phyloP scores from a whole-genome alignment of 73 alveolate genomes.

The Paramecium primaurelia region DNA sequence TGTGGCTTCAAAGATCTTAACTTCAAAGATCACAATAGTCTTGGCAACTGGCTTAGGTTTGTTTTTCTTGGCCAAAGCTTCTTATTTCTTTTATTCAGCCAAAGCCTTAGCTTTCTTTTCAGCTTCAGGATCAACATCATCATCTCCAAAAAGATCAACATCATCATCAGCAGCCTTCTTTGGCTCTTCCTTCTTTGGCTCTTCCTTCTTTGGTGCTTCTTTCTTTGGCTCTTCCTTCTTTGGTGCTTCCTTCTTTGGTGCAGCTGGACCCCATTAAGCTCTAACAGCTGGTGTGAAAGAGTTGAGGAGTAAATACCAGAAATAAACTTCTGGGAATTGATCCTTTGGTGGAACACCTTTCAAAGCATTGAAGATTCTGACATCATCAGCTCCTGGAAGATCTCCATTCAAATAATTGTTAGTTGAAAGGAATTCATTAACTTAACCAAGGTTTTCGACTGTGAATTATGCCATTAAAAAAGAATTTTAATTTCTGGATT shows the following conservation, averaged over 20 bases:
- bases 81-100: slow-evolving; percentile 57
- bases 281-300: slow-evolving; percentile 47
- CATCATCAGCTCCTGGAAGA: slow-evolving; percentile 58
- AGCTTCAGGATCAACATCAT: slow-evolving; percentile 55
- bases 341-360: slow-evolving; percentile 42
- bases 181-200: not conserved
- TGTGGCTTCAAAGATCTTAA: slow-evolving; percentile 52
- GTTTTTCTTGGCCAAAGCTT: slow-evolving; percentile 56
- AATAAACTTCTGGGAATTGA: slow-evolving; percentile 40
- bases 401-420: slow-evolving; percentile 42
- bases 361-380: slow-evolving; percentile 22
- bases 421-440: slow-evolving; percentile 2
- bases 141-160: slow-evolving; percentile 53
- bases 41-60: slow-evolving; percentile 55
- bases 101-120: slow-evolving; percentile 55
- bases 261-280: slow-evolving; percentile 42
- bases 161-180: slow-evolving; percentile 41
- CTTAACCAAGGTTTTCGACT: not conserved
- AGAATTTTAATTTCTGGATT: not conserved
- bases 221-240: not conserved
- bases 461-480: slow-evolving; percentile 38
- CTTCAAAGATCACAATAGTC: slow-evolving; percentile 63
- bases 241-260: not conserved
- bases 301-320: slow-evolving; percentile 39
- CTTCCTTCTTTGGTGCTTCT: not conserved